Evolutionary conservation across 805 yeast species (phyloP).

Genomic region (Wickerhamomyces rabaulensis): DNA sequence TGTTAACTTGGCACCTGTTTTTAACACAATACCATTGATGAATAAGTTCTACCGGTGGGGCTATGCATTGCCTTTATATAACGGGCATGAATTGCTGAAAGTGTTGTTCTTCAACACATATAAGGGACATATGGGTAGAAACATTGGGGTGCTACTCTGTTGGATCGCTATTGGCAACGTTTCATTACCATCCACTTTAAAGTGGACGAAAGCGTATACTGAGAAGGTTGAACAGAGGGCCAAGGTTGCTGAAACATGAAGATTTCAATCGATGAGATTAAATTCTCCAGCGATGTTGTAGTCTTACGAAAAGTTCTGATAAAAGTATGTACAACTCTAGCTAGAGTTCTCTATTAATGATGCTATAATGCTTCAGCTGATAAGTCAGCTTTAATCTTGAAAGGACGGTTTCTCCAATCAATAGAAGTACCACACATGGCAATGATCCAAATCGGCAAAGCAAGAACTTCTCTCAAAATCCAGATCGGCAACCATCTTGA

Average conservation of each 20-base stretch:
- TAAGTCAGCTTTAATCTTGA: conserved; percentile 64
- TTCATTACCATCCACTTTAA: conserved; percentile 30
- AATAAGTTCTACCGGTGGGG: conserved; percentile 38
- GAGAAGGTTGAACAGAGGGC: conserved; percentile 13
- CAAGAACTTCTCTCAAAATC: conserved; percentile 66
- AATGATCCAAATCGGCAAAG: conserved; percentile 76
- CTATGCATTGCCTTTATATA: conserved; percentile 58
- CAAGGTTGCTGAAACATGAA: too few relatives aligned
- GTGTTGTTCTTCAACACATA: conserved; percentile 49
- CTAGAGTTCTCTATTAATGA: neutral
- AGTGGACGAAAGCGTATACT: conserved; percentile 8
- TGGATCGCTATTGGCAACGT: conserved; percentile 46
- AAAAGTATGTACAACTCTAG: neutral
- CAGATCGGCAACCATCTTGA: conserved; percentile 40
- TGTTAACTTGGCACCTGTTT: conserved; percentile 54
- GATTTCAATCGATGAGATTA: too few relatives aligned
- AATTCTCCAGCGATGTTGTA: too few relatives aligned
- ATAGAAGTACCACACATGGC: conserved; percentile 76
- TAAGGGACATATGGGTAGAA: conserved; percentile 47
- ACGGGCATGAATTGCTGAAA: conserved; percentile 49
- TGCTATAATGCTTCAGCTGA: conserved; percentile 59
- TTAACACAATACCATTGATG: conserved; percentile 42
- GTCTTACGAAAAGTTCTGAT: too few relatives aligned
- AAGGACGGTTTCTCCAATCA: conserved; percentile 78
- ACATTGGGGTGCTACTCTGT: conserved; percentile 46